Percentiles rank a stretch among this genome's conserved stretches.
phyloP scores from a whole-genome alignment of 1,284 basidiomycete species.

The Ustilago tritici region DNA sequence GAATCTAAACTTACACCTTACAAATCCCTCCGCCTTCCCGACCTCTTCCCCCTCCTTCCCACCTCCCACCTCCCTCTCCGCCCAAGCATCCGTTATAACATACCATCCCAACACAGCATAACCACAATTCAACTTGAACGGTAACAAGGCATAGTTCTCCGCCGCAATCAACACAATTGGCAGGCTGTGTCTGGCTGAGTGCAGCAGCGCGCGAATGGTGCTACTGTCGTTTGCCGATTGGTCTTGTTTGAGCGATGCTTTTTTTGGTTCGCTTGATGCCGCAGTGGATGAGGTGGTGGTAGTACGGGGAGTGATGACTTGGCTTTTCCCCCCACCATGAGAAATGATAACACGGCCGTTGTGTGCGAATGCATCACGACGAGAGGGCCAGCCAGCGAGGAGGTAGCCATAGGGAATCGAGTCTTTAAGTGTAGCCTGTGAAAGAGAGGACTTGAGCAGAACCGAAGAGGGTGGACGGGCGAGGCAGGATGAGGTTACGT shows the following conservation, averaged over 20 bases:
- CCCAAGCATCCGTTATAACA: slow-evolving; percentile 53
- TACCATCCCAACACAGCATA: slow-evolving; percentile 62
- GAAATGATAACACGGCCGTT: slow-evolving; percentile 54
- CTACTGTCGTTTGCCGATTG: slow-evolving; percentile 32
- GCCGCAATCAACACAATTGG: slow-evolving; percentile 51
- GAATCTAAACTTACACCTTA: slow-evolving; percentile 58
- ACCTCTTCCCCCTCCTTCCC: neutral
- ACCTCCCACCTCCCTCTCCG: slow-evolving; percentile 38
- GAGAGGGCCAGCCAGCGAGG: slow-evolving; percentile 47
- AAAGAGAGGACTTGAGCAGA: neutral
- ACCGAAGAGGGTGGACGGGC: slow-evolving; percentile 16
- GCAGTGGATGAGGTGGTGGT: neutral
- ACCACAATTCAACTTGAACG: slow-evolving; percentile 36
- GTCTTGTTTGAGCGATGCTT: slow-evolving; percentile 38
- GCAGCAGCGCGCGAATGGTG: slow-evolving; percentile 45
- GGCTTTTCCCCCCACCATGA: slow-evolving; percentile 47
- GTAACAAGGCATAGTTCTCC: slow-evolving; percentile 43
- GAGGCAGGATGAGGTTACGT: slow-evolving; percentile 25
- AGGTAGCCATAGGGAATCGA: slow-evolving; percentile 49
- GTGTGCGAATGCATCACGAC: slow-evolving; percentile 44
- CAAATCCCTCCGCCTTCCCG: slow-evolving; percentile 8
- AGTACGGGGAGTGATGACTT: slow-evolving; percentile 4
- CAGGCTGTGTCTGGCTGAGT: slow-evolving; percentile 25
- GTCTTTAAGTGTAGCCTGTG: slow-evolving; percentile 20
- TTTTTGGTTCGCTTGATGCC: slow-evolving; percentile 8